A percentile compares a stretch with the other conserved stretches of the same genome.
Evolutionary conservation across 306 rosid genomes (phyloP).

Genomic region (Quercus dentata): DNA sequence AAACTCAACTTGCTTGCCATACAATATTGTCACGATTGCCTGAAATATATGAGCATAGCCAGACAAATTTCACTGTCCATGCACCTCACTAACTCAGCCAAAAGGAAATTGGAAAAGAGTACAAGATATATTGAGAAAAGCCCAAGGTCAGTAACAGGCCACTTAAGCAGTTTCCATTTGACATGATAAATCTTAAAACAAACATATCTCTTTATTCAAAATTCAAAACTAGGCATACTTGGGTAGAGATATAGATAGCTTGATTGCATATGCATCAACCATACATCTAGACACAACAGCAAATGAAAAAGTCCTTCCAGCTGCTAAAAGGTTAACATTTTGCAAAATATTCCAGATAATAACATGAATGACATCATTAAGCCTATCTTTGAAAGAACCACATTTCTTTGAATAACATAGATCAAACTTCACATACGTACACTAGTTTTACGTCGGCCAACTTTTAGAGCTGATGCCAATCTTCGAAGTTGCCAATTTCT

Average conservation of each 20-base stretch:
- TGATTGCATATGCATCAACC: neutral
- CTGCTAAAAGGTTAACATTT: too few species aligned
- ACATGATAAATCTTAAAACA: neutral
- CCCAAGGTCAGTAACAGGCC: neutral
- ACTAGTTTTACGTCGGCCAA: constrained; percentile 81
- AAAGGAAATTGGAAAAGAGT: neutral
- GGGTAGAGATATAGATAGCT: neutral
- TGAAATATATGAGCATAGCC: neutral
- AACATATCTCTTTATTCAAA: neutral
- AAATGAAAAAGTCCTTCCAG: too few species aligned
- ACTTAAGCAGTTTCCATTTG: neutral
- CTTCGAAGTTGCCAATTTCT: constrained; percentile 79
- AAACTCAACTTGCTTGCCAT: neutral
- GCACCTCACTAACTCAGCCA: too few species aligned
- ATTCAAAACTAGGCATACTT: neutral
- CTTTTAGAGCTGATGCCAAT: constrained; percentile 74
- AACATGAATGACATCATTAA: neutral
- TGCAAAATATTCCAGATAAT: neutral
- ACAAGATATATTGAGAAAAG: neutral
- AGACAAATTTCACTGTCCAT: neutral
- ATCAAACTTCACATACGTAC: constrained; percentile 34
- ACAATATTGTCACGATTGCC: neutral
- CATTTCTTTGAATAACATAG: neutral
- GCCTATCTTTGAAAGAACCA: neutral
- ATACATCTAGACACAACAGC: too few species aligned